Evolutionary conservation across 78 protist genomes (phyloP), one percentile per base, ranked within the genome.

Genomic region (Tieghemostelium lacteum): DNA sequence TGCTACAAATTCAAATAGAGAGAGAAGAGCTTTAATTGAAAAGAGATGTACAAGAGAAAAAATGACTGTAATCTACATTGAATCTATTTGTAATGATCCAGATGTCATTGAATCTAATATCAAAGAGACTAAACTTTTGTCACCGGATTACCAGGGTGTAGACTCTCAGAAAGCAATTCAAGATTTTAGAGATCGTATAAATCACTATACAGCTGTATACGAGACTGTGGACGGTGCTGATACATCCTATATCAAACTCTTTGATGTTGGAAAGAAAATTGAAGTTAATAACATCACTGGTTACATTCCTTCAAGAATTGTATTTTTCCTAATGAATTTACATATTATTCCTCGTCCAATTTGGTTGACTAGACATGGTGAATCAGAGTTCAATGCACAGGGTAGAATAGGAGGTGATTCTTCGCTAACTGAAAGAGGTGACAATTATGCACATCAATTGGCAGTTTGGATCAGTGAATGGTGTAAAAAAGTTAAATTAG

Each of bases 381-480:
- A 98, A 76, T 85, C 94, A 29, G 93, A 80, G 72, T 95, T 73
- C 74, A 98, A 98, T 77, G 66, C 71, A 0, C 31, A 49, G 10
- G 95, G 83, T 12, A 71, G 66, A 61, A 87, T 98, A 5, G 99
- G 99, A 34, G 99, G 99, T 55, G 96, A 98, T 75, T 72, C 98
- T 1, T 88, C 20, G n/a, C 85, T 98, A 55, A 89, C 96, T 2
- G 88, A 65, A 28, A 42, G 63, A 1, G 98, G 98, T 19, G 70
- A 37, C 4, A 62, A 52, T n/a, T 95, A 96, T 22, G 97, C 98
- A 16, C 66, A 75, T 39, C 85, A 70, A 40, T 92, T 97, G 50
- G 69, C 76, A 2, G 88, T 87, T 19, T 95, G 55, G 77, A 75
- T 77, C 1, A 31, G 57, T 2, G 91, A 83, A 22, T 83, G 91